A percentile compares a stretch with the other conserved stretches of the same genome.
Evolutionary conservation across 2,329 filamentous ascomycete species (phyloP).

Genomic region (Penicillium thymicola): DNA sequence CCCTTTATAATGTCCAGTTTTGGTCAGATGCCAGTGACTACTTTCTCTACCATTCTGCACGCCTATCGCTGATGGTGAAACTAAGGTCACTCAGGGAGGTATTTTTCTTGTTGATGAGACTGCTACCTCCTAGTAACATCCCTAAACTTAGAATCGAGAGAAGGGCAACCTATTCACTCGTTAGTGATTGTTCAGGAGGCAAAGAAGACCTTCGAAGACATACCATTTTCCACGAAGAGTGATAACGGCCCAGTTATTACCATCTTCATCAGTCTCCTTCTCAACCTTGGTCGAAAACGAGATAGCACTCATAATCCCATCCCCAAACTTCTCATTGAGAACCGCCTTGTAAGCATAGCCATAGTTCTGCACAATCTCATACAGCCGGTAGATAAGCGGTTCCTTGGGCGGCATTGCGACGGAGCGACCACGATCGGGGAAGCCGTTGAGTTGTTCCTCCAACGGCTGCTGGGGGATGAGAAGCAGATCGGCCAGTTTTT

Average conservation of each 20-base stretch:
- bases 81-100: too few relatives aligned
- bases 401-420: constrained; percentile 82
- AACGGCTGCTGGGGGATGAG: constrained; percentile 58
- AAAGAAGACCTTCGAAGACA: constrained; percentile 4
- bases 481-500: constrained; percentile 64
- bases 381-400: constrained; percentile 83
- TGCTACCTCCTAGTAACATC: neutral
- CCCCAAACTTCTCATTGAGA: constrained; percentile 90
- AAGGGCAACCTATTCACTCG: constrained; percentile 42
- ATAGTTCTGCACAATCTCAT: constrained; percentile 95
- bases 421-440: constrained; percentile 75
- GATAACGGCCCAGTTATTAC: constrained; percentile 79
- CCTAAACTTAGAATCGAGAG: constrained; percentile 39
- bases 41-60: neutral
- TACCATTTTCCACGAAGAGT: constrained; percentile 81
- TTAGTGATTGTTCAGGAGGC: constrained; percentile 10
- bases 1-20: neutral
- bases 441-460: constrained; percentile 63
- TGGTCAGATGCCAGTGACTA: neutral
- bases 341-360: constrained; percentile 95
- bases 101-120: too few relatives aligned
- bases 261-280: constrained; percentile 84
- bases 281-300: constrained; percentile 87
- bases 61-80: neutral
- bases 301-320: constrained; percentile 97